phyloP scores from a whole-genome alignment of 2,329 filamentous ascomycete species.

The Scedosporium dehoogii region DNA sequence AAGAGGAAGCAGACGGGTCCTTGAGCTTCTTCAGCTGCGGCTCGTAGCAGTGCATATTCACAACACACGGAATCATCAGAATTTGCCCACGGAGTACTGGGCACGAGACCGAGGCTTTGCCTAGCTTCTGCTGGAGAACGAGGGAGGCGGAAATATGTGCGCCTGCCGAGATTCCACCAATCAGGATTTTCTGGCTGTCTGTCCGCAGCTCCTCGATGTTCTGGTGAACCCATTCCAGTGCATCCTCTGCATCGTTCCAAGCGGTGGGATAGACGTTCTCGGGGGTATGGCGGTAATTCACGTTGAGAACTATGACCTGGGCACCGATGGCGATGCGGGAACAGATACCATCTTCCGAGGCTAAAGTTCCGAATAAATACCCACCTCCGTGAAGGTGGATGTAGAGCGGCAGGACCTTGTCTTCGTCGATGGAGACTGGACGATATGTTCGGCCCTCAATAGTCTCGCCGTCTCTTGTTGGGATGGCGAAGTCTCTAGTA shows the following conservation, averaged over 20 bases:
- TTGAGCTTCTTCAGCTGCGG: constrained; percentile 24
- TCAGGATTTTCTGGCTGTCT: constrained; percentile 26
- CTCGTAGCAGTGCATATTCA: constrained; percentile 17
- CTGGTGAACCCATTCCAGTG: constrained; percentile 42
- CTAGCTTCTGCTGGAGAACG: constrained; percentile 26
- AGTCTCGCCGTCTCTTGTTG: constrained; percentile 31
- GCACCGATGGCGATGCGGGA: constrained; percentile 32
- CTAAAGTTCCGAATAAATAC: constrained; percentile 44
- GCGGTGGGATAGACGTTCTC: constrained; percentile 40
- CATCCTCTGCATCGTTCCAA: constrained; percentile 43
- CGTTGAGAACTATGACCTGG: constrained; percentile 36
- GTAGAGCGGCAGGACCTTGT: constrained; percentile 35
- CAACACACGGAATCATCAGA: constrained; percentile 38
- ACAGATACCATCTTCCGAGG: constrained; percentile 42
- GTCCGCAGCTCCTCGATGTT: constrained; percentile 28
- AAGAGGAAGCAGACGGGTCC: constrained; percentile 30
- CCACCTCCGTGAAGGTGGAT: constrained; percentile 46
- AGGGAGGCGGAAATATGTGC: constrained; percentile 31
- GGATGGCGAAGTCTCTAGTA: constrained; percentile 25
- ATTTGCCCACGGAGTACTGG: constrained; percentile 37
- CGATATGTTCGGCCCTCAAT: constrained; percentile 38
- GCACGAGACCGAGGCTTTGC: constrained; percentile 9
- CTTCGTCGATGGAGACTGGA: constrained; percentile 19
- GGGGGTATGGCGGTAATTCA: constrained; percentile 51
- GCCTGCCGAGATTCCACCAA: constrained; percentile 40